These are phyloP conservation scores for Dryas alaskensis DNA, from an alignment of 306 rosid species.

Conservation along the genomic window DNA sequence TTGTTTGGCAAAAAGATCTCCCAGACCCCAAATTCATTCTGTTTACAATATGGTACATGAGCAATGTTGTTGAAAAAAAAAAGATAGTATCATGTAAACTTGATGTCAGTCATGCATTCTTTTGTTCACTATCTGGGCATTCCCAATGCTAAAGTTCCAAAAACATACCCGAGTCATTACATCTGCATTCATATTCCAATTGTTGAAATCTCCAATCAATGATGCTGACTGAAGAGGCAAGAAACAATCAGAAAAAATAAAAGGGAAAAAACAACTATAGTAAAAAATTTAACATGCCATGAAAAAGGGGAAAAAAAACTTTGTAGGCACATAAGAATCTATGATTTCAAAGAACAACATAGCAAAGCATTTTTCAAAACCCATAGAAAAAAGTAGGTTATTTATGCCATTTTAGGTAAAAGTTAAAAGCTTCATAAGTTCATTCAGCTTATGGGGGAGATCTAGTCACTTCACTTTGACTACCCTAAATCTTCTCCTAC, in stretches of 20 bases:
- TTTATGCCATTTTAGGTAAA: too few species aligned
- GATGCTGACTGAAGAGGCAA: slow-evolving; percentile 74
- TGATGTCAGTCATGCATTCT: not conserved
- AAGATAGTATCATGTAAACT: slow-evolving; percentile 4
- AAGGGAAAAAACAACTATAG: not conserved
- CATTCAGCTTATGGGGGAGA: too few species aligned
- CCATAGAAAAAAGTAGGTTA: not conserved
- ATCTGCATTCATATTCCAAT: slow-evolving; percentile 91
- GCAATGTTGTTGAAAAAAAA: not conserved
- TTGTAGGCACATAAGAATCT: not conserved
- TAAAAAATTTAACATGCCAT: not conserved
- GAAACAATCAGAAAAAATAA: not conserved
- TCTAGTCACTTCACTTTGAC: too few species aligned
- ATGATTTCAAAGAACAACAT: not conserved
- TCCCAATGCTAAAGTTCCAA: not conserved
- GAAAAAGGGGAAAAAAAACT: not conserved
- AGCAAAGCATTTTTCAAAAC: not conserved
- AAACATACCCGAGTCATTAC: slow-evolving; percentile 74
- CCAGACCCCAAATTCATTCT: slow-evolving; percentile 99
- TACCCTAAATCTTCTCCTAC: too few species aligned
- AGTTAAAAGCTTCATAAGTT: too few species aligned
- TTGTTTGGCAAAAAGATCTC: slow-evolving; percentile 95
- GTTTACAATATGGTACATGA: slow-evolving; percentile 29
- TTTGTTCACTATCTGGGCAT: not conserved
- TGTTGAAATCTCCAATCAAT: slow-evolving; percentile 91